phyloP scores from a whole-genome alignment of 192 early-diverging fungal genomes.

The Thoreauomyces humboldtii region DNA sequence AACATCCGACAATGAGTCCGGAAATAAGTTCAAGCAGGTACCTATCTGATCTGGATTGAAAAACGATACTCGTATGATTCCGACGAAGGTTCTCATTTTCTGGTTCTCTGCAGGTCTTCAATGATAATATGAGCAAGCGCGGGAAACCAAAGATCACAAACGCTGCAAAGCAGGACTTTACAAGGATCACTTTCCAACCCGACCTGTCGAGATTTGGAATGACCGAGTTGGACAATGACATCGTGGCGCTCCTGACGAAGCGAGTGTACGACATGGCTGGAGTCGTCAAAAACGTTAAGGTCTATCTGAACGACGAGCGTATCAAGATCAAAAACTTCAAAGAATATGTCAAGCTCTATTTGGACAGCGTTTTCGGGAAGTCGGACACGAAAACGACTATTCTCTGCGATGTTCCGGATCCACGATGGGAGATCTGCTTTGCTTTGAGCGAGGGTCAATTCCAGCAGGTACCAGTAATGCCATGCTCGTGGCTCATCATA shows the following conservation, averaged over 20 bases:
- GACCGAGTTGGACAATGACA: constrained; percentile 78
- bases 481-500: too few species aligned
- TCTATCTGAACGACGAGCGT: constrained; percentile 77
- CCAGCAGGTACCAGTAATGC: constrained; percentile 87
- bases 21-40: constrained; percentile 78
- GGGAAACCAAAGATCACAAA: constrained; percentile 72
- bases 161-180: constrained; percentile 73
- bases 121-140: constrained; percentile 85
- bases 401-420: constrained; percentile 70
- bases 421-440: constrained; percentile 94
- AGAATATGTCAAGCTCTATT: constrained; percentile 83
- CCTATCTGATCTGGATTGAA: neutral
- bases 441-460: constrained; percentile 91
- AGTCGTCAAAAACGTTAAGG: constrained; percentile 74
- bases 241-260: constrained; percentile 79
- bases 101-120: constrained; percentile 58
- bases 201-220: constrained; percentile 90
- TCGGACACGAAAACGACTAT: constrained; percentile 23
- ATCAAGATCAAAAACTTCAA: constrained; percentile 89
- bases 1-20: constrained; percentile 71
- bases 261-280: constrained; percentile 95
- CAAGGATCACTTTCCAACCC: constrained; percentile 91
- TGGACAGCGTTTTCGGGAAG: constrained; percentile 15
- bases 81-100: too few species aligned
- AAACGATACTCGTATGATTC: too few species aligned